Evolutionary conservation across 2,329 filamentous ascomycete genomes (phyloP).

Genomic region (Pseudogymnoascus sp.): DNA sequence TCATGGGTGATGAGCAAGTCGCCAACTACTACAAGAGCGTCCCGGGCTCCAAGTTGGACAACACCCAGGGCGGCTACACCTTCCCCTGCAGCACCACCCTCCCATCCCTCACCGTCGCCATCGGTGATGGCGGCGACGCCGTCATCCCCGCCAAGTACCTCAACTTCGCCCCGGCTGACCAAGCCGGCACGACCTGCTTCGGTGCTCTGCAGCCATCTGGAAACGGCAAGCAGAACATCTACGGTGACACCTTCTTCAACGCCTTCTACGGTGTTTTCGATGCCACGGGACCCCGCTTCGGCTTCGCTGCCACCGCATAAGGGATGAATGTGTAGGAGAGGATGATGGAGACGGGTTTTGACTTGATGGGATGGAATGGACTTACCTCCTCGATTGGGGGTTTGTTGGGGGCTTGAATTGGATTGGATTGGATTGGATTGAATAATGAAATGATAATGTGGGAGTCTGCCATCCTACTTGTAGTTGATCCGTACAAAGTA

Average conservation of each 20-base stretch:
- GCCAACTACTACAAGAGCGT: constrained; percentile 32
- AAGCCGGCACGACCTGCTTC: constrained; percentile 25
- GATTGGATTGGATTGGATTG: not conserved
- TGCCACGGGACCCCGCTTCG: constrained; percentile 22
- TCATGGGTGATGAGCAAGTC: constrained; percentile 29
- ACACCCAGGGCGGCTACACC: constrained; percentile 27
- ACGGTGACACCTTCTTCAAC: constrained; percentile 29
- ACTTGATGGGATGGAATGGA: not conserved
- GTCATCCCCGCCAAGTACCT: constrained; percentile 30
- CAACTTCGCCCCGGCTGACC: constrained; percentile 27
- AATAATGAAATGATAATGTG: not conserved
- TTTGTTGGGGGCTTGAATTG: not conserved
- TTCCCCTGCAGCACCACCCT: constrained; percentile 31
- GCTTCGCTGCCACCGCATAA: constrained; percentile 23
- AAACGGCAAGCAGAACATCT: constrained; percentile 23
- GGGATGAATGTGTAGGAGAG: not conserved
- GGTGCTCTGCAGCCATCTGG: constrained; percentile 31
- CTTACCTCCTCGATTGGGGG: not conserved
- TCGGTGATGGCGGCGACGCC: constrained; percentile 26
- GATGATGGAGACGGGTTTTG: not conserved
- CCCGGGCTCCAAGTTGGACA: constrained; percentile 24
- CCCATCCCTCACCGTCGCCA: constrained; percentile 29
- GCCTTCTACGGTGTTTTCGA: constrained; percentile 27
- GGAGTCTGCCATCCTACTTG: not conserved
- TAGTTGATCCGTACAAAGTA: not conserved